phyloP scores from a whole-genome alignment of 345 rosid genomes.

The Streptanthus diversifolius region DNA sequence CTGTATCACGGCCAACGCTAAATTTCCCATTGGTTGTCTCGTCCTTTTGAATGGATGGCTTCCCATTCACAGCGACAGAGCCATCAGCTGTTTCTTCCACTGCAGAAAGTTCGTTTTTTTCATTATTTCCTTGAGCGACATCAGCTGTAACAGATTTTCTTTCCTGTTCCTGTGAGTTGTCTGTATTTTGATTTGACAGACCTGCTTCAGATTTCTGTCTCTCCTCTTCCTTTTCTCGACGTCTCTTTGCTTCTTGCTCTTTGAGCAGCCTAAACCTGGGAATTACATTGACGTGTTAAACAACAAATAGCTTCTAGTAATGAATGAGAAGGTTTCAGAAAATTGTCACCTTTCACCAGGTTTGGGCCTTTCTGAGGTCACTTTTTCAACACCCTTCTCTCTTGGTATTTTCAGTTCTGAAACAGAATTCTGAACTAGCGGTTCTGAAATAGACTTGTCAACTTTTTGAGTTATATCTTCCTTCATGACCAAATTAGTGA shows the following conservation, averaged over 20 bases:
- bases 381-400: conserved; percentile 39
- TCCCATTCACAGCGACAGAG: conserved; percentile 44
- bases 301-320: not conserved
- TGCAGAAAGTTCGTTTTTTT: conserved; percentile 2
- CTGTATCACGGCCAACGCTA: conserved; percentile 27
- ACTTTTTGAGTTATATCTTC: conserved; percentile 36
- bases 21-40: conserved; percentile 32
- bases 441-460: conserved; percentile 42
- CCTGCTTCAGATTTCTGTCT: conserved; percentile 50
- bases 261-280: conserved; percentile 72
- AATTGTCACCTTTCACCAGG: conserved; percentile 69
- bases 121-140: conserved; percentile 25
- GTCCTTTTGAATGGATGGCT: conserved; percentile 34
- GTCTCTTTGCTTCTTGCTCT: conserved; percentile 80
- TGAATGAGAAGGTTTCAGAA: not conserved
- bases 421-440: conserved; percentile 40
- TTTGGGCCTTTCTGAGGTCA: conserved; percentile 50
- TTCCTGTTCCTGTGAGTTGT: conserved; percentile 20
- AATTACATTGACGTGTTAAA: conserved; percentile 14
- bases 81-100: conserved; percentile 34
- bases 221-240: conserved; percentile 59
- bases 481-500: conserved; percentile 42
- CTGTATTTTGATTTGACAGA: conserved; percentile 30
- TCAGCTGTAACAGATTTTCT: conserved; percentile 27
- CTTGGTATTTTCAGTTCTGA: conserved; percentile 34